A percentile compares a stretch with the other conserved stretches of the same genome.
Evolutionary conservation across 176 grass and related monocot genomes (phyloP).

Genomic region (Tillandsia fasciculata): DNA sequence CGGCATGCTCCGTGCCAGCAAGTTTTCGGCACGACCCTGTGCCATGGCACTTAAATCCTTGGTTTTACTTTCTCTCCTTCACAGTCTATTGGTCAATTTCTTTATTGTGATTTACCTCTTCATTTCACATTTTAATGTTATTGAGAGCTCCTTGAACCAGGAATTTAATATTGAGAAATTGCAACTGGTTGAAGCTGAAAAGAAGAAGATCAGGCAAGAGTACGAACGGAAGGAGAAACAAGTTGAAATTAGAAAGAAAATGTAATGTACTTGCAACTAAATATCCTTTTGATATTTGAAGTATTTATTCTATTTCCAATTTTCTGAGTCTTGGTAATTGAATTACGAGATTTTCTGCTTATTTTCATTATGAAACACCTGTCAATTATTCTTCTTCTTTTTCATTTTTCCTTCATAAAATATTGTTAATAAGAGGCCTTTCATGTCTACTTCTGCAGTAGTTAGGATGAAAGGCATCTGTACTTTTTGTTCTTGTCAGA

Average conservation of each 20-base stretch:
- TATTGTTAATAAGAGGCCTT: no score
- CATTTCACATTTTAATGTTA: conserved; percentile 10
- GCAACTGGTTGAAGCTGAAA: conserved; percentile 64
- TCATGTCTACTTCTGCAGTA: no score
- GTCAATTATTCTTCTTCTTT: neutral
- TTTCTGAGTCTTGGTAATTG: neutral
- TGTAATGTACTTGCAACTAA: conserved; percentile 26
- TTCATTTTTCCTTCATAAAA: neutral
- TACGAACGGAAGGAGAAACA: conserved; percentile 71
- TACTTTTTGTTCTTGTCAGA: no score
- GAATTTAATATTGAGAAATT: conserved; percentile 78
- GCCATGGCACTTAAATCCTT: neutral
- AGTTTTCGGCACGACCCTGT: no score
- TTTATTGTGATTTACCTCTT: neutral
- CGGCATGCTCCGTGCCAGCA: no score
- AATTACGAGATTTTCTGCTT: neutral
- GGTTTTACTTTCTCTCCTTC: neutral
- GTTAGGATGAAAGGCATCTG: no score
- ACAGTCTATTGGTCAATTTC: conserved; percentile 1
- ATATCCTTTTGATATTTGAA: neutral
- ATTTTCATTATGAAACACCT: neutral
- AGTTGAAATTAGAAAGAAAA: conserved; percentile 69
- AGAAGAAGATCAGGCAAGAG: conserved; percentile 62
- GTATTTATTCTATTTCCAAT: neutral
- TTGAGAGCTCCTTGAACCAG: conserved; percentile 25